Base-by-base conservation (phyloP, 1,284 basidiomycete species). In the Ustilago lituana region DNA sequence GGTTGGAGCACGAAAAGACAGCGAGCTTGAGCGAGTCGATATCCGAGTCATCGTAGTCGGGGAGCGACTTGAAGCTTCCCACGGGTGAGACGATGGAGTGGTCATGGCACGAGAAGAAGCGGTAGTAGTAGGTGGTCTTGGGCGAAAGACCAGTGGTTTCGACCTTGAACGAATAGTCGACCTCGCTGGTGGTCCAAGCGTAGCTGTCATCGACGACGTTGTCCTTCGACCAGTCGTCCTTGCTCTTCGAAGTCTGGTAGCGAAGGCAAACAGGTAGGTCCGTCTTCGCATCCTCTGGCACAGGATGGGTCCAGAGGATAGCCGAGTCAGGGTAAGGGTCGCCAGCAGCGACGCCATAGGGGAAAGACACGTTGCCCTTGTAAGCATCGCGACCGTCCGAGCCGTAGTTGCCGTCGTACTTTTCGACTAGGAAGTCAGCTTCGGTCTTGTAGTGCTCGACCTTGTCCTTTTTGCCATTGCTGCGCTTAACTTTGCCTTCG, bases 1-100 rank as follows among this genome's bases (percentile, higher is more conserved):
- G 86, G 55, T 86, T 86, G 19, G 87, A 87, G 73, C 87, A 88
- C 6, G 87, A 88, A 78, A 88, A 88, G 3, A 88, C 86, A 2
- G 87, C 87, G 3, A 89, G 68, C 2, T 85, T 86, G 27, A 88
- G 70, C 10, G 85, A 85, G 56, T 87, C 85, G 19, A 85, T 84
- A 11, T 44, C 24, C 11, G 62, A 51, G 23, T 74, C 71, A 50
- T 73, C 45, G 46, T 62, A 53, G 5, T 55, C 56, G 5, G 79
- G 78, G 19, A 79, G 56, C 12, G 78, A 72, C 71, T 88, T 88
- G 52, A 89, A 87, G 54, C 76, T 70, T 10, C 83, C 77, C 1
- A 86, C 86, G 15, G 86, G 85, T 6, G 87, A 63, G 26, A 56
- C 51, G 48, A 68, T 31, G 7, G 41, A 29, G 20, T 26, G 45